These are phyloP conservation scores for Geosmithia flava DNA, from an alignment of 2,329 filamentous ascomycete genomes.

Conservation along the genomic window DNA sequence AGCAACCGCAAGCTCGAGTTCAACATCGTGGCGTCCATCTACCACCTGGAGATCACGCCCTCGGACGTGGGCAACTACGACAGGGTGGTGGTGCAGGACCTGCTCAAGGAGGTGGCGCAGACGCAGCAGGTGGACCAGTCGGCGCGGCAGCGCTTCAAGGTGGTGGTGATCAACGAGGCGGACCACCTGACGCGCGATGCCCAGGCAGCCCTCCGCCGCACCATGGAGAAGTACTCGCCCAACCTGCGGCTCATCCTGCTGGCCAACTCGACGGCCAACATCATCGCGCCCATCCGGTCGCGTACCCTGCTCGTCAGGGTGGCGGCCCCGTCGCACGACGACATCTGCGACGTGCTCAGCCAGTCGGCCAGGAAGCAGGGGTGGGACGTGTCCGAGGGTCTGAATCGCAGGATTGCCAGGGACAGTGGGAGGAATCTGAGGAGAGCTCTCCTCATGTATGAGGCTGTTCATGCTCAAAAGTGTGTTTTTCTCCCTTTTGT, in stretches of 20 bases:
- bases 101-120: constrained; percentile 95
- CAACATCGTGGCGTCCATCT: constrained; percentile 94
- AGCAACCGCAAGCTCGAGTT: constrained; percentile 97
- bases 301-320: constrained; percentile 86
- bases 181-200: constrained; percentile 90
- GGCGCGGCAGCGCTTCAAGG: constrained; percentile 90
- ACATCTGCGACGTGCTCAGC: constrained; percentile 72
- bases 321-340: constrained; percentile 70
- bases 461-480: constrained; percentile 96
- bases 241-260: constrained; percentile 85
- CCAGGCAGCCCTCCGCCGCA: constrained; percentile 84
- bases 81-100: constrained; percentile 86
- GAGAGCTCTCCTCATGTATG: constrained; percentile 88
- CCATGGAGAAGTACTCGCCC: constrained; percentile 98
- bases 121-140: constrained; percentile 95
- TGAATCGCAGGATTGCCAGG: constrained; percentile 77
- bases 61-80: constrained; percentile 96
- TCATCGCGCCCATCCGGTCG: constrained; percentile 95
- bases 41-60: constrained; percentile 96
- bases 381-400: constrained; percentile 61
- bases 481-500: constrained; percentile 29
- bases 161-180: constrained; percentile 98
- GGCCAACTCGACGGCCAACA: constrained; percentile 94
- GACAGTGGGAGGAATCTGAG: constrained; percentile 88
- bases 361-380: constrained; percentile 64